These are phyloP conservation scores for Paecilomyces sp. DNA, from an alignment of 2,329 filamentous ascomycete species.

Conservation along the genomic window DNA sequence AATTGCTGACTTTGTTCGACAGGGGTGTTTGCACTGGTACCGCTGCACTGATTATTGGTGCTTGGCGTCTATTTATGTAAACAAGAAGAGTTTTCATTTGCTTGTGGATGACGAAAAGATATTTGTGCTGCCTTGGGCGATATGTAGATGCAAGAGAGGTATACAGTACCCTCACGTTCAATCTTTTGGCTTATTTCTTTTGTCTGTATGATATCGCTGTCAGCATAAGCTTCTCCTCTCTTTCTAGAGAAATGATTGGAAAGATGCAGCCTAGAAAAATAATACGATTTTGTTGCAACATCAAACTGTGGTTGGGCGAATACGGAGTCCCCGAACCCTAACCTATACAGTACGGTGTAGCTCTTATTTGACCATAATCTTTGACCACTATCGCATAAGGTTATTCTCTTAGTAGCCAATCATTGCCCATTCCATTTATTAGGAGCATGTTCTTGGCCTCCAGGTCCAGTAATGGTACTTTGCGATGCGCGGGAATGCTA, in stretches of 20 bases:
- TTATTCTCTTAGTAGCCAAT: background rate
- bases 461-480: background rate
- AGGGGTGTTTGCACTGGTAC: slow-evolving; percentile 55
- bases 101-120: background rate
- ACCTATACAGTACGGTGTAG: background rate
- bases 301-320: background rate
- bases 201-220: background rate
- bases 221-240: background rate
- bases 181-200: background rate
- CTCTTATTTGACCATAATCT: background rate
- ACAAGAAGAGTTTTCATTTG: background rate
- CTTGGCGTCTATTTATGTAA: slow-evolving; percentile 54
- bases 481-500: background rate
- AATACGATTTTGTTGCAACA: background rate
- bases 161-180: background rate
- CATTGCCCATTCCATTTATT: background rate
- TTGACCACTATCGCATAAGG: background rate
- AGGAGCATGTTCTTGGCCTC: background rate
- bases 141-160: background rate
- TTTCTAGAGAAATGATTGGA: background rate
- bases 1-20: slow-evolving; percentile 8
- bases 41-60: slow-evolving; percentile 53
- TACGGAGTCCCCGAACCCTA: background rate
- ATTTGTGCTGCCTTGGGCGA: background rate
- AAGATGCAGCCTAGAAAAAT: background rate